Evolutionary conservation across 768 basidiomycete genomes (phyloP).

Genomic region (Agaricus bisporus): DNA sequence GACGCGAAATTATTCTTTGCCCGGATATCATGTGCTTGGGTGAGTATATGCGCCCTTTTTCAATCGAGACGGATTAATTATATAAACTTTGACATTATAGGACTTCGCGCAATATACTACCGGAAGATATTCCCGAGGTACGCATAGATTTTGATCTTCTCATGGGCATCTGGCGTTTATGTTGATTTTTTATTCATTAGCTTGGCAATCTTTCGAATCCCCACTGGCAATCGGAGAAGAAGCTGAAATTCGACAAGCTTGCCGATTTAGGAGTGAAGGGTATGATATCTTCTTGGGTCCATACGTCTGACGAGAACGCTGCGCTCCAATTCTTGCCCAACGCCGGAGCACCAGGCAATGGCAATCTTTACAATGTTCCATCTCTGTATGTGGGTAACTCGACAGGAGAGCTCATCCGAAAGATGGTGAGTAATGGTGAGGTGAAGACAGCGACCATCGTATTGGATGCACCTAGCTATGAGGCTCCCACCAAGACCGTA

Average conservation of each 20-base stretch:
- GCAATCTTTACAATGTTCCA: conserved; percentile 22
- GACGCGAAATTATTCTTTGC: conserved; percentile 22
- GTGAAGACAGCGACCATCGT: conserved; percentile 22
- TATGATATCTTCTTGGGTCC: conserved; percentile 22
- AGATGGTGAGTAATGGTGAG: conserved; percentile 13
- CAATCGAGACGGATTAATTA: background rate
- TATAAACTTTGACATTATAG: conserved; percentile 6
- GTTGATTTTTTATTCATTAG: conserved; percentile 6
- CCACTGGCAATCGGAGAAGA: conserved; percentile 25
- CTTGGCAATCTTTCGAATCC: conserved; percentile 25
- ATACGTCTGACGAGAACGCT: conserved; percentile 22
- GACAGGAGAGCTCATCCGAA: conserved; percentile 22
- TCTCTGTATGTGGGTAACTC: conserved; percentile 23
- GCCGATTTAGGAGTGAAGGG: conserved; percentile 17
- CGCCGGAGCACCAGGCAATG: conserved; percentile 19
- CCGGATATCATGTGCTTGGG: conserved; percentile 23
- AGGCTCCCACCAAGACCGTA: conserved; percentile 17
- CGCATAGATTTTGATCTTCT: background rate
- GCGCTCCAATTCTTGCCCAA: conserved; percentile 25
- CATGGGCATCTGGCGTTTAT: background rate
- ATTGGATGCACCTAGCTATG: conserved; percentile 22
- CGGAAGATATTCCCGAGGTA: conserved; percentile 19
- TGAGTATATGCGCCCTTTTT: conserved; percentile 9
- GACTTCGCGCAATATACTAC: conserved; percentile 18
- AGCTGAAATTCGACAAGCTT: conserved; percentile 18